phyloP scores from a whole-genome alignment of 2,329 filamentous ascomycete genomes.

The Colletotrichum kahawae region DNA sequence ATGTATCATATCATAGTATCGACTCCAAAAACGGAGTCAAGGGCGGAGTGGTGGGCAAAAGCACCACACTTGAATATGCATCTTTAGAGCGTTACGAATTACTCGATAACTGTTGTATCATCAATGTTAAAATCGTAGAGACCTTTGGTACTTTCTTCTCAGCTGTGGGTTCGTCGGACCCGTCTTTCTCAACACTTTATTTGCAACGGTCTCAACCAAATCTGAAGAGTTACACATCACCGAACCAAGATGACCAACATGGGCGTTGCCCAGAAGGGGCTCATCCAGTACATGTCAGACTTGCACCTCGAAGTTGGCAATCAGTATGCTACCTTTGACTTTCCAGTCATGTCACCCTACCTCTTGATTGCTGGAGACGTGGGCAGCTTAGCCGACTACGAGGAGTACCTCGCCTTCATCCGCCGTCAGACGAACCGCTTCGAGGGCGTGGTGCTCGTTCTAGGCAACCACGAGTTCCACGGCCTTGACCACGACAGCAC shows the following conservation, averaged over 20 bases:
- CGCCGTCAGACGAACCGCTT: conserved; percentile 44
- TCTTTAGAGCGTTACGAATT: background rate
- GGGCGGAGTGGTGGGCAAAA: background rate
- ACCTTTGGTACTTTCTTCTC: background rate
- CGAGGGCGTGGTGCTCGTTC: conserved; percentile 48
- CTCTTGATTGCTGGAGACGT: conserved; percentile 57
- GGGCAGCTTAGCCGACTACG: conserved; percentile 52
- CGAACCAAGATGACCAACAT: background rate
- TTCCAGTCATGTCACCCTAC: conserved; percentile 43
- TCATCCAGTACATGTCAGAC: conserved; percentile 54
- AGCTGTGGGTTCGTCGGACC: background rate
- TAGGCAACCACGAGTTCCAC: conserved; percentile 63
- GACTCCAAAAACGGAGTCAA: background rate
- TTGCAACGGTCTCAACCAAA: background rate
- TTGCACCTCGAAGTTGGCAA: conserved; percentile 52
- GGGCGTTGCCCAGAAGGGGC: background rate
- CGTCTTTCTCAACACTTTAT: background rate
- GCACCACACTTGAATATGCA: background rate
- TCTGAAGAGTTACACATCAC: background rate
- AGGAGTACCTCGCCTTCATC: conserved; percentile 49
- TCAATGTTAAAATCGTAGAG: background rate
- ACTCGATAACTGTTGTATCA: background rate
- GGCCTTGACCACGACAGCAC: conserved; percentile 42
- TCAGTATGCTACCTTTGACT: conserved; percentile 46
- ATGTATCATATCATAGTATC: conserved; percentile 13